Percentiles rank a stretch among this genome's conserved stretches.
Conservation (phyloP, 2,329 filamentous ascomycete genomes). For the Fusarium sp. region DNA sequence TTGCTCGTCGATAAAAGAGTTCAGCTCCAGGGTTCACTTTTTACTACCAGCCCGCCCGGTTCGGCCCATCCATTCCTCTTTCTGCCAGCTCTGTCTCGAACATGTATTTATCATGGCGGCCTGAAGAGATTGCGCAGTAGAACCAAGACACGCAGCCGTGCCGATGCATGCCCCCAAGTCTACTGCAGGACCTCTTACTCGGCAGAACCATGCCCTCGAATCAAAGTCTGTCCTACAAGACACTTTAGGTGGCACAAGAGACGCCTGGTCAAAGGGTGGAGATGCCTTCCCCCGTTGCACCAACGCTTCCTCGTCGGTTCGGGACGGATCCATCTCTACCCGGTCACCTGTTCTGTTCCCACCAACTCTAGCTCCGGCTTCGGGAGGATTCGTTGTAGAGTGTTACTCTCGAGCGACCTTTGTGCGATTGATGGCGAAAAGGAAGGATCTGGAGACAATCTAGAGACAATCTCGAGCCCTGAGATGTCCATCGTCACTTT, state of each 20-base stretch:
- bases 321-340: conserved; percentile 25
- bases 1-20: background rate
- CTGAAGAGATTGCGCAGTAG: background rate
- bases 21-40: conserved; percentile 1
- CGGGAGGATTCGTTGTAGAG: conserved; percentile 6
- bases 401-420: background rate
- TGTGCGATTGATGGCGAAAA: background rate
- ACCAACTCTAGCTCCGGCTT: conserved; percentile 25
- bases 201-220: conserved; percentile 1
- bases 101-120: background rate
- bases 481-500: background rate
- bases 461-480: background rate
- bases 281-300: conserved; percentile 10
- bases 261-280: conserved; percentile 7
- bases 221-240: background rate
- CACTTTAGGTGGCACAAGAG: background rate
- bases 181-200: background rate
- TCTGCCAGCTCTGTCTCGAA: background rate
- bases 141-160: background rate
- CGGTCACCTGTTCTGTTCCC: conserved; percentile 31
- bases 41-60: background rate
- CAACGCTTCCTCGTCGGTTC: conserved; percentile 14
- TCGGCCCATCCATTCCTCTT: conserved; percentile 7
- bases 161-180: conserved; percentile 2
- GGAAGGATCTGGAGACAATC: background rate